Conservation (phyloP, 2,329 filamentous ascomycete species). For the Xylogone sp. region DNA sequence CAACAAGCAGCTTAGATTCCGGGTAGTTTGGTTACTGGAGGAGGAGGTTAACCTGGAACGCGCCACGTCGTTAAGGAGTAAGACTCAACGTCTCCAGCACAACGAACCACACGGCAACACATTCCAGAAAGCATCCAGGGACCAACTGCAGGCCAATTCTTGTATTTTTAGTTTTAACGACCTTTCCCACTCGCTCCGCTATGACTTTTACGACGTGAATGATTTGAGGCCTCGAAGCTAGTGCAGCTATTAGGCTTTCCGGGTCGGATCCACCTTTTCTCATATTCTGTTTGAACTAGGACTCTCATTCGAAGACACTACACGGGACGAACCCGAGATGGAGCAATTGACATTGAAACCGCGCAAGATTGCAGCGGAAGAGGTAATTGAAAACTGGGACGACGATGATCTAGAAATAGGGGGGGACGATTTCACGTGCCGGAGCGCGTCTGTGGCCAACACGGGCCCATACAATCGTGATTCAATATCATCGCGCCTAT, state of each 20-base stretch:
- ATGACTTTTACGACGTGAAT: background rate
- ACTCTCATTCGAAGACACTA: background rate
- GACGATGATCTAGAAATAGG: constrained; percentile 73
- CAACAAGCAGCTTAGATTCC: background rate
- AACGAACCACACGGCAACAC: background rate
- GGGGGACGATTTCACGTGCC: constrained; percentile 59
- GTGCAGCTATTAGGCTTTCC: background rate
- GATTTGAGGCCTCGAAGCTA: background rate
- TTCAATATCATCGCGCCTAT: constrained; percentile 77
- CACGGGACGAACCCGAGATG: constrained; percentile 13
- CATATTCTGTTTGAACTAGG: background rate
- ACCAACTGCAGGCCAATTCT: background rate
- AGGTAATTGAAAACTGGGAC: constrained; percentile 73
- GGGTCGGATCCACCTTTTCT: background rate
- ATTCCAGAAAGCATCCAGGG: background rate
- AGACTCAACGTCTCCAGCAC: background rate
- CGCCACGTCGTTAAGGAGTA: background rate
- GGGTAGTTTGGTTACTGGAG: background rate
- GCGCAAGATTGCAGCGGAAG: constrained; percentile 40
- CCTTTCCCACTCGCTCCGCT: background rate
- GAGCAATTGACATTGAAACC: constrained; percentile 27
- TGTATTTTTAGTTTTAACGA: background rate
- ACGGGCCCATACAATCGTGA: constrained; percentile 58
- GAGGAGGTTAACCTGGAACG: background rate
- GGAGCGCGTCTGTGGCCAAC: constrained; percentile 39